Percentiles rank a stretch among this genome's conserved stretches.
Conservation (phyloP, 345 rosid species). For the Anastatica hierochuntica region DNA sequence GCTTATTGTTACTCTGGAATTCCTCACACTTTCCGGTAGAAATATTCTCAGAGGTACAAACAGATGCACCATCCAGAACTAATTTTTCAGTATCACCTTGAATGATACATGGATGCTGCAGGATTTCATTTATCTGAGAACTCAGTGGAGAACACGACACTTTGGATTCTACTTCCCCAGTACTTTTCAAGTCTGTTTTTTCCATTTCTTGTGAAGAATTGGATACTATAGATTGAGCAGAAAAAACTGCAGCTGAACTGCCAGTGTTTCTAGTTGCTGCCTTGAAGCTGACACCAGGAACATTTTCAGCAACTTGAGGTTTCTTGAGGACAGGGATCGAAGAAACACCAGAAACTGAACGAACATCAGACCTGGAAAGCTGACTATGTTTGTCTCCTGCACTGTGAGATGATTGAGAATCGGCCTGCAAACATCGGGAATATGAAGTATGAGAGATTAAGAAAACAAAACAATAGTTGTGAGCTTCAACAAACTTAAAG, state of each 20-base stretch:
- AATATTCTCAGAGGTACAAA: constrained; percentile 19
- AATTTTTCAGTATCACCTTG: constrained; percentile 25
- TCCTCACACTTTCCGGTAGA: constrained; percentile 16
- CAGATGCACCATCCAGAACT: constrained; percentile 8
- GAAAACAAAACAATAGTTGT: constrained; percentile 1
- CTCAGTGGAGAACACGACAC: constrained; percentile 15
- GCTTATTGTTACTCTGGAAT: constrained; percentile 18
- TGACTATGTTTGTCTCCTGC: constrained; percentile 31
- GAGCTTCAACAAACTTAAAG: background rate
- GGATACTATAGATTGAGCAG: constrained; percentile 17
- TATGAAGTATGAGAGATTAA: constrained; percentile 3
- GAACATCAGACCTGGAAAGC: constrained; percentile 23
- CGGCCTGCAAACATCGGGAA: constrained; percentile 46
- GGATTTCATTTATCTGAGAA: constrained; percentile 17
- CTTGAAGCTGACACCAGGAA: constrained; percentile 13
- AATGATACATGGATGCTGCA: no score
- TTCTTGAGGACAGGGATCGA: constrained; percentile 28
- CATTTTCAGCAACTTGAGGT: constrained; percentile 23
- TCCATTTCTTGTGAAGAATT: constrained; percentile 24
- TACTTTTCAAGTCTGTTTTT: constrained; percentile 18
- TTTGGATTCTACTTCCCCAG: constrained; percentile 19
- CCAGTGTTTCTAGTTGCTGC: constrained; percentile 15
- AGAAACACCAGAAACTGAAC: no score
- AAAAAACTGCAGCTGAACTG: constrained; percentile 10
- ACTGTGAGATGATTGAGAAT: constrained; percentile 33